Evolutionary conservation across 1,284 basidiomycete species (phyloP).

Genomic region (Trichosporon coremiiforme): DNA sequence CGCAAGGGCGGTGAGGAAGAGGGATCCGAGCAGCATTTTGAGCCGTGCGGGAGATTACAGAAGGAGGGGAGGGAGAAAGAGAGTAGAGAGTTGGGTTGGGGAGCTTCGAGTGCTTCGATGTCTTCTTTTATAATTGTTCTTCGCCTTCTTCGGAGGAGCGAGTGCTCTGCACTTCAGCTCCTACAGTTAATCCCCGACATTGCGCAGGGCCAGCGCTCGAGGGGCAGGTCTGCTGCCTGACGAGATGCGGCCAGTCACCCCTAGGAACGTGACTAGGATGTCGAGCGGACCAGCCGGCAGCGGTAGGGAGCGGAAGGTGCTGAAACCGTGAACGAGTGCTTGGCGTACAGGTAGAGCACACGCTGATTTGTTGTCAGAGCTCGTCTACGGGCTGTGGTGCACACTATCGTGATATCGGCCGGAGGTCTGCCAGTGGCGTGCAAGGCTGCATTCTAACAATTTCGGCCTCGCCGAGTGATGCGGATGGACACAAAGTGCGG

Average conservation of each 20-base stretch:
- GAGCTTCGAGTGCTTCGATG: not conserved
- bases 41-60: not conserved
- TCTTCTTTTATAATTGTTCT: not conserved
- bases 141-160: not conserved
- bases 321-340: not conserved
- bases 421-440: not conserved
- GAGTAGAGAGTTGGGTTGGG: constrained; percentile 6
- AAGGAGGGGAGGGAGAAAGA: not conserved
- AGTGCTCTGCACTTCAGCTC: not conserved
- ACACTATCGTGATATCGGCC: not conserved
- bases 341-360: not conserved
- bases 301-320: not conserved
- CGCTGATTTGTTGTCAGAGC: not conserved
- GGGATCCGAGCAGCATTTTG: constrained; percentile 13
- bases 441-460: not conserved
- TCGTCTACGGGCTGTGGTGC: not conserved
- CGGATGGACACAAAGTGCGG: not conserved
- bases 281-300: not conserved
- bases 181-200: not conserved
- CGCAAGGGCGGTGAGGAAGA: not conserved
- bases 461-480: not conserved
- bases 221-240: not conserved
- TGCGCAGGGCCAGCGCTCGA: not conserved
- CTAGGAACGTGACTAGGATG: not conserved
- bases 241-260: not conserved